Evolutionary conservation across 768 basidiomycete genomes (phyloP).

Genomic region (Suillus tomentosus): DNA sequence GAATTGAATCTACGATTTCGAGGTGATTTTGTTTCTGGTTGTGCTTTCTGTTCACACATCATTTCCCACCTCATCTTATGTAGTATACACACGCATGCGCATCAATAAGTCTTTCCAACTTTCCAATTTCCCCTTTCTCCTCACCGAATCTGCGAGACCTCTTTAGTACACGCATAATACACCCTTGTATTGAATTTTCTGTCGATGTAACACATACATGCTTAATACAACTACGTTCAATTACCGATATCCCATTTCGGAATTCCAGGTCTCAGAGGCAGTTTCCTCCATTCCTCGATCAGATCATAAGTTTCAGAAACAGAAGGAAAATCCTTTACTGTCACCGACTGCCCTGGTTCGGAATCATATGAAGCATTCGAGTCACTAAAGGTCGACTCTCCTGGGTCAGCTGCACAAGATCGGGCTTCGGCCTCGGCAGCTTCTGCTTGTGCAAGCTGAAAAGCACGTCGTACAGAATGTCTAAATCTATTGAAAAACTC

Average conservation of each 20-base stretch:
- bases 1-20: background rate
- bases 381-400: background rate
- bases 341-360: background rate
- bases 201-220: background rate
- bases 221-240: background rate
- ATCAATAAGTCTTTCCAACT: background rate
- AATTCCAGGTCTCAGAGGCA: conserved; percentile 19
- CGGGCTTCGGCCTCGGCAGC: background rate
- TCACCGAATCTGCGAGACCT: background rate
- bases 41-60: background rate
- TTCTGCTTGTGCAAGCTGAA: background rate
- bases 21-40: background rate
- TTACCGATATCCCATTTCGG: conserved; percentile 30
- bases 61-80: background rate
- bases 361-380: background rate
- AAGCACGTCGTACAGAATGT: background rate
- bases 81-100: conserved; percentile 6
- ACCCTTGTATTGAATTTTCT: background rate
- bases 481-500: background rate
- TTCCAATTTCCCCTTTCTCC: background rate
- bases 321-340: background rate
- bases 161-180: background rate
- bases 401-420: background rate
- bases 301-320: background rate
- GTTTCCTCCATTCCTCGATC: conserved; percentile 24